These are phyloP conservation scores for Rhizoclosmatium globosum DNA, from an alignment of 192 early-diverging fungal genomes.

Conservation along the genomic window DNA sequence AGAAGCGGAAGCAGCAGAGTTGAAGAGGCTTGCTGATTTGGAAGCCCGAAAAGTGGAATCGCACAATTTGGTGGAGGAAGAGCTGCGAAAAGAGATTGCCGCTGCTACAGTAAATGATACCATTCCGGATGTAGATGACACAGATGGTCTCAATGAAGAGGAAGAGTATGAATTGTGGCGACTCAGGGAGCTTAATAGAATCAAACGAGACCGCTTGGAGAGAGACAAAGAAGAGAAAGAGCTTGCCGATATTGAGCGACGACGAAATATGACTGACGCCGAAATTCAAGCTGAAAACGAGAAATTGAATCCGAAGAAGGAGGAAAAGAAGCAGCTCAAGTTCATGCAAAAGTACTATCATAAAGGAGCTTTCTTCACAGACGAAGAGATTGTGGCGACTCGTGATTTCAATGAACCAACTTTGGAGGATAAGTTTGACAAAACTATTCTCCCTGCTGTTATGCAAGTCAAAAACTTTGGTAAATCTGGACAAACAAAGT, in stretches of 20 bases:
- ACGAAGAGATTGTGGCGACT: constrained; percentile 63
- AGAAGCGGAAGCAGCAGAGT: constrained; percentile 70
- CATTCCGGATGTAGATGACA: constrained; percentile 83
- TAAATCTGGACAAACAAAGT: constrained; percentile 84
- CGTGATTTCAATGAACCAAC: constrained; percentile 79
- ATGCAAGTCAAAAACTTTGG: constrained; percentile 96
- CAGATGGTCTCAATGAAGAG: constrained; percentile 86
- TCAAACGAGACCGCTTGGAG: constrained; percentile 88
- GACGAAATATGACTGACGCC: constrained; percentile 84
- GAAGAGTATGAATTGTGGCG: constrained; percentile 93
- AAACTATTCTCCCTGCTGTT: constrained; percentile 79
- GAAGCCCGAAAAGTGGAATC: constrained; percentile 79
- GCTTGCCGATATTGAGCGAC: constrained; percentile 79
- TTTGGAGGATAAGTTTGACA: constrained; percentile 71
- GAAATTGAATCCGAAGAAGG: constrained; percentile 63
- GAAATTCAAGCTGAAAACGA: constrained; percentile 78
- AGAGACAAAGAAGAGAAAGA: constrained; percentile 74
- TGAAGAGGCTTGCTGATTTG: constrained; percentile 49
- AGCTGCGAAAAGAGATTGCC: constrained; percentile 67
- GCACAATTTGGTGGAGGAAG: constrained; percentile 76
- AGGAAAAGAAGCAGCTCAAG: constrained; percentile 67
- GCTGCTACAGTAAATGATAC: constrained; percentile 62
- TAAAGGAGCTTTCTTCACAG: constrained; percentile 87
- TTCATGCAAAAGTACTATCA: constrained; percentile 87
- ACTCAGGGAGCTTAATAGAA: constrained; percentile 84